Conservation (phyloP, 2,329 filamentous ascomycete genomes). For the Pseudogymnoascus sp. region DNA sequence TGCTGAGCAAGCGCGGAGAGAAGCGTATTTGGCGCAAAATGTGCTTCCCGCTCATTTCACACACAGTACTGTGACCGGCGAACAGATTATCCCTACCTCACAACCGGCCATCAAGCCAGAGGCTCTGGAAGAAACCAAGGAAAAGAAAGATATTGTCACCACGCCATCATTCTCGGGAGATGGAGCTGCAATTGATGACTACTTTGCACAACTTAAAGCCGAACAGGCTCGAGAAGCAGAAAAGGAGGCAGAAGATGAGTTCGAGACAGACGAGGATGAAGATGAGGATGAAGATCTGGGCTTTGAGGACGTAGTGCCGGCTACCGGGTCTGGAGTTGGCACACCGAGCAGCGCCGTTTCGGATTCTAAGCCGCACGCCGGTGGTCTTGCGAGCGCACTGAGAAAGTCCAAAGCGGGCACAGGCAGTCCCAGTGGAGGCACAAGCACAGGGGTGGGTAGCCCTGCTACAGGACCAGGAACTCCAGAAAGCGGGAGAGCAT, state of each 20-base stretch:
- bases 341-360: constrained; percentile 23
- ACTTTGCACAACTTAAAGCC: constrained; percentile 58
- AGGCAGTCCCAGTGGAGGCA: constrained; percentile 22
- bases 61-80: constrained; percentile 58
- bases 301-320: constrained; percentile 39
- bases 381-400: constrained; percentile 21
- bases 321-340: constrained; percentile 16
- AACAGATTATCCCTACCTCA: constrained; percentile 44
- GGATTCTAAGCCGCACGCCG: neutral
- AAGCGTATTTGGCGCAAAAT: constrained; percentile 60
- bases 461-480: constrained; percentile 29
- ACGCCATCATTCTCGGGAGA: constrained; percentile 39
- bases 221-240: constrained; percentile 46
- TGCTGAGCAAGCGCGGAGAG: constrained; percentile 56
- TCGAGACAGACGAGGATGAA: constrained; percentile 40
- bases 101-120: constrained; percentile 31
- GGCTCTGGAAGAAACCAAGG: constrained; percentile 34
- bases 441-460: constrained; percentile 27
- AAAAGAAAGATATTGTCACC: constrained; percentile 39
- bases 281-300: constrained; percentile 37
- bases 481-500: constrained; percentile 38
- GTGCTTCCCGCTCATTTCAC: constrained; percentile 65
- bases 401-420: constrained; percentile 23
- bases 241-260: constrained; percentile 43
- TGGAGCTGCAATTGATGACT: constrained; percentile 53